phyloP scores from a whole-genome alignment of 202 grass and related monocot genomes.

The Zoysia matrella region DNA sequence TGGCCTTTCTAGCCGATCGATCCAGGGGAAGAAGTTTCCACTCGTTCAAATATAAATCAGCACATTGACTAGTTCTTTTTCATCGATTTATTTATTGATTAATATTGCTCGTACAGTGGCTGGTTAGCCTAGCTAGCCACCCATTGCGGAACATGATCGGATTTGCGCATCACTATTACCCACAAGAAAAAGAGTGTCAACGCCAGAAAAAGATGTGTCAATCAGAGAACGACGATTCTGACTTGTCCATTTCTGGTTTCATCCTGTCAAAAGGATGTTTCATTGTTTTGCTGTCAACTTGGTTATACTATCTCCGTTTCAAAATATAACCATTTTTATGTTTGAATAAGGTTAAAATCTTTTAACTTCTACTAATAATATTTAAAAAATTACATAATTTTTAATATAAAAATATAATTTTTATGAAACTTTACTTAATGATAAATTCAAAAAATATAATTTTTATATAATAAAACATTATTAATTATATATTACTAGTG shows the following conservation, averaged over 20 bases:
- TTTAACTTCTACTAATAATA: too few species aligned
- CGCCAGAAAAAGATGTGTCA: not conserved
- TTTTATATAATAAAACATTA: too few species aligned
- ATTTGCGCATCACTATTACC: not conserved
- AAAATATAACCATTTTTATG: too few species aligned
- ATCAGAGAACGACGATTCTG: not conserved
- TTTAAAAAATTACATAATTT: too few species aligned
- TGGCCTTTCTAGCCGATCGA: not conserved
- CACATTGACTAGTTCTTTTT: not conserved
- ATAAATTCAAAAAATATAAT: too few species aligned
- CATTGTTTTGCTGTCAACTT: not conserved
- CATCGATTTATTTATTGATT: not conserved
- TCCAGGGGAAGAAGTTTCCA: not conserved
- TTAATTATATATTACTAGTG: too few species aligned
- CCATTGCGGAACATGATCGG: not conserved
- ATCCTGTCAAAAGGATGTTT: not conserved
- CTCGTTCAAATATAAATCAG: not conserved
- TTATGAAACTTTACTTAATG: too few species aligned
- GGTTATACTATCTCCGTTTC: too few species aligned
- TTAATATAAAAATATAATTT: too few species aligned
- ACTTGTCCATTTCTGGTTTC: not conserved
- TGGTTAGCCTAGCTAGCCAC: not conserved
- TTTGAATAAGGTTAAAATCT: too few species aligned
- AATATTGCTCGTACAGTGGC: not conserved
- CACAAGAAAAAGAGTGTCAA: not conserved